Evolutionary conservation across 352 stramenopile species (phyloP), one percentile per base, ranked within the genome.

Genomic region (Pythium guiyangense): DNA sequence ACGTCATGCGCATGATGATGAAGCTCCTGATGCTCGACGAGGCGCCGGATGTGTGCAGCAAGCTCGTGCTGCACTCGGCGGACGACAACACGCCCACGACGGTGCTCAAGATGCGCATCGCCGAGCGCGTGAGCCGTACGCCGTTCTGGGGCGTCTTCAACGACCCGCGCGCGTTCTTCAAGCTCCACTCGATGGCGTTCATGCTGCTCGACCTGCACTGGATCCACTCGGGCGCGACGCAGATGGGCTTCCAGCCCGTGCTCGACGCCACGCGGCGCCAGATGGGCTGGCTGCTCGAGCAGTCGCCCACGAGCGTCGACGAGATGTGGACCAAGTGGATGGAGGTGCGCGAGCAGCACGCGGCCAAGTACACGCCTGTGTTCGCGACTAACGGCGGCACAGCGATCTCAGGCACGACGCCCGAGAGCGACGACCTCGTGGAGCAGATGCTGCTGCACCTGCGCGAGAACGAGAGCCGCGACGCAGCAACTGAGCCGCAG

Each of bases 241-340:
- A 93, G 50, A 92, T 93, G 84, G 81, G 84, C 2, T 93, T 93
- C 66, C 77, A 92, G 54, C 79, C 84, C 3, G 77, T 92, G 35
- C 59, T 92, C 29, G 84, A 94, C 59, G 74, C 81, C 20, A 94
- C 81, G 14, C 70, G 81, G 54, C 77, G 84, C 0, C 79, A 92
- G 57, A 84, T 92, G 76, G 79, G 84, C 35, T 94, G 81, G 84
- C 64, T 94, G 40, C 69, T 92, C 27, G 79, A 94, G 63, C 81
- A 90, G 55, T 75, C 78, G 25, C 84, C 79, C 26, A 59, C 75
- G 26, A 82, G 56, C 29, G 80, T 91, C n/a, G 78, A 90, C 12
- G 81, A 88, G 17, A 92, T 92, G 79, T 94, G 84, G 81, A 84
- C 76, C 27, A 90, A 67, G 20, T 94, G 79, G 81, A 92, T 91